A percentile compares a stretch with the other conserved stretches of the same genome.
These are phyloP conservation scores for Boletus speciosus DNA, from an alignment of 768 basidiomycete species.

Conservation along the genomic window DNA sequence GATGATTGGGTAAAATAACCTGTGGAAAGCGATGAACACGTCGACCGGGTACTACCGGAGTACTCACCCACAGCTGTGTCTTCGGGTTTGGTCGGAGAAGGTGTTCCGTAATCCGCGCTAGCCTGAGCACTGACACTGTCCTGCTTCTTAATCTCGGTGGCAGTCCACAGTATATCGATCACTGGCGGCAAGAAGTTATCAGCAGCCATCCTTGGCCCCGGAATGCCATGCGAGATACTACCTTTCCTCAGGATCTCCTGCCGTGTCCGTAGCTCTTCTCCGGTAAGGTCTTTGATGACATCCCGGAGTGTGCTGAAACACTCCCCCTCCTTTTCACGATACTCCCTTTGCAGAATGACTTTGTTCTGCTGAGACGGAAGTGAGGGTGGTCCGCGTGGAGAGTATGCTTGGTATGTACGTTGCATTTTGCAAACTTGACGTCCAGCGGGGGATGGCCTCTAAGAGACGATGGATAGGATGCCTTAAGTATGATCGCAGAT, in stretches of 20 bases:
- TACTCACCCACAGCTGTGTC: neutral
- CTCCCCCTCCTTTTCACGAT: slow-evolving; percentile 23
- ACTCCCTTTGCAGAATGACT: slow-evolving; percentile 13
- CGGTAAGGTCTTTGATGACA: slow-evolving; percentile 11
- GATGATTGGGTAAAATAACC: neutral
- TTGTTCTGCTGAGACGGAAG: slow-evolving; percentile 11
- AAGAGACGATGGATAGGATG: neutral
- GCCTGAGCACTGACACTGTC: neutral
- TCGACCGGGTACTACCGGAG: neutral
- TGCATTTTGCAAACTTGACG: neutral
- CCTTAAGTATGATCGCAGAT: neutral
- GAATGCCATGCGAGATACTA: neutral
- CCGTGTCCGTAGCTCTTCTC: slow-evolving; percentile 12
- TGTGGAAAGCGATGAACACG: neutral
- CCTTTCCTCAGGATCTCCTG: slow-evolving; percentile 21
- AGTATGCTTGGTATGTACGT: neutral
- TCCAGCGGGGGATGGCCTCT: neutral
- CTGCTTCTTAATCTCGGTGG: neutral
- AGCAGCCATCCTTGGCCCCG: neutral
- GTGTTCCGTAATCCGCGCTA: neutral
- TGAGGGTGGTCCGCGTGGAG: neutral
- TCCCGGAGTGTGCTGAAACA: slow-evolving; percentile 16
- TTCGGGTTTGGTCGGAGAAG: neutral
- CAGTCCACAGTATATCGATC: slow-evolving; percentile 4
- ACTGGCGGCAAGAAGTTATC: slow-evolving; percentile 1